Evolutionary conservation across 2,329 filamentous ascomycete genomes (phyloP).

Genomic region (Bipolaris cookei): DNA sequence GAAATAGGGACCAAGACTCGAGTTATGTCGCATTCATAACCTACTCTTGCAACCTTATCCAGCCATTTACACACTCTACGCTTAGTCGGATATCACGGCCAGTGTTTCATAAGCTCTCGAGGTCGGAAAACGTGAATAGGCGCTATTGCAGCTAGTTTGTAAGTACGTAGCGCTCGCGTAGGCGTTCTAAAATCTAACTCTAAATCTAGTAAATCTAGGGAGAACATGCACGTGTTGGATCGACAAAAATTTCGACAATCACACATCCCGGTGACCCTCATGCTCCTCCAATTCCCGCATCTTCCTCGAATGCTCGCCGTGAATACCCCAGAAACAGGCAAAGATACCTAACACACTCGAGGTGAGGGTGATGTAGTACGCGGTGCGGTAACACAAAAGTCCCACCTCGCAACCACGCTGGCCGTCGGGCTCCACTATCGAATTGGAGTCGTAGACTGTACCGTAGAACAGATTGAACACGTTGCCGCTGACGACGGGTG

Average conservation of each 20-base stretch:
- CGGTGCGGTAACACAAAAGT: conserved; percentile 77
- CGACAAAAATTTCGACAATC: not conserved
- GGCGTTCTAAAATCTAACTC: not conserved
- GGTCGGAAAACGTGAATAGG: not conserved
- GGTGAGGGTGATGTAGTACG: conserved; percentile 79
- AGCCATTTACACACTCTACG: not conserved
- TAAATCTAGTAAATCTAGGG: not conserved
- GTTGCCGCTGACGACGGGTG: conserved; percentile 86
- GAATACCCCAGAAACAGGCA: conserved; percentile 74
- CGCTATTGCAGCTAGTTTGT: not conserved
- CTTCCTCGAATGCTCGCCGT: conserved; percentile 58
- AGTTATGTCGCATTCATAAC: not conserved
- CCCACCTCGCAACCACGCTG: conserved; percentile 79
- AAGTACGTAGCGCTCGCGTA: not conserved
- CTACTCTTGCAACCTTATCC: not conserved
- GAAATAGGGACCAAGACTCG: not conserved
- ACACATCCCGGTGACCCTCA: conserved; percentile 42
- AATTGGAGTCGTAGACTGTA: conserved; percentile 79
- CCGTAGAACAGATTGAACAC: conserved; percentile 94
- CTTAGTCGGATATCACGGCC: not conserved
- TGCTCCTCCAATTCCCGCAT: conserved; percentile 42
- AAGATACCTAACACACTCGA: conserved; percentile 72
- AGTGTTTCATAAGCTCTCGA: not conserved
- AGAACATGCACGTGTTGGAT: not conserved
- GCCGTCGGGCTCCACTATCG: conserved; percentile 69